Evolutionary conservation across 2,329 filamentous ascomycete species (phyloP).

Genomic region (Fusarium vanettenii): DNA sequence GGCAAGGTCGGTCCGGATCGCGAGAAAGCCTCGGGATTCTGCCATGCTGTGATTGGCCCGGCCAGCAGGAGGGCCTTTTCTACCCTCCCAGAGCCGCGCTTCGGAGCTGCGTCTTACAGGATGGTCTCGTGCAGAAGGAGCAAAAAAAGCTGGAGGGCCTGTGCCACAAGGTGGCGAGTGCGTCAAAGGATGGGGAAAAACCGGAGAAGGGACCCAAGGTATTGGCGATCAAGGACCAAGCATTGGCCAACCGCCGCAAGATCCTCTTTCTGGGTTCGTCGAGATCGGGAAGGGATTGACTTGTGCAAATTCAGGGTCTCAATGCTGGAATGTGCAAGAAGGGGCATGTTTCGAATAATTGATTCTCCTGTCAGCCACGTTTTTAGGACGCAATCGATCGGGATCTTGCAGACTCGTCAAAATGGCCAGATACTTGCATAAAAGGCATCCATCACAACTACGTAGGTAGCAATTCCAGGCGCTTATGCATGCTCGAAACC

Average conservation of each 20-base stretch:
- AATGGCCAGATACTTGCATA: slow-evolving; percentile 28
- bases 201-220: slow-evolving; percentile 30
- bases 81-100: slow-evolving; percentile 12
- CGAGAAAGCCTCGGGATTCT: slow-evolving; percentile 48
- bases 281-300: slow-evolving; percentile 39
- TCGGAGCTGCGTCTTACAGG: neutral
- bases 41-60: slow-evolving; percentile 38
- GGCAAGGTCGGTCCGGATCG: slow-evolving; percentile 26
- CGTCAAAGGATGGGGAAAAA: slow-evolving; percentile 32
- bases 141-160: neutral
- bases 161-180: slow-evolving; percentile 46
- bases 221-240: slow-evolving; percentile 31
- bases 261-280: neutral
- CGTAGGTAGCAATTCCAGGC: slow-evolving; percentile 12
- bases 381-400: slow-evolving; percentile 33
- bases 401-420: slow-evolving; percentile 25
- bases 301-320: slow-evolving; percentile 27
- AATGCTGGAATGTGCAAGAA: slow-evolving; percentile 32
- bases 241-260: slow-evolving; percentile 22
- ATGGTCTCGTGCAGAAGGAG: slow-evolving; percentile 28
- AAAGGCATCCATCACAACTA: slow-evolving; percentile 3
- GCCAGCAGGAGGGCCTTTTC: slow-evolving; percentile 34
- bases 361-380: neutral
- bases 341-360: neutral
- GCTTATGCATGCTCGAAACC: neutral